These are phyloP conservation scores for Fusarium tricinctum DNA, from an alignment of 2,329 filamentous ascomycete genomes.

Conservation along the genomic window DNA sequence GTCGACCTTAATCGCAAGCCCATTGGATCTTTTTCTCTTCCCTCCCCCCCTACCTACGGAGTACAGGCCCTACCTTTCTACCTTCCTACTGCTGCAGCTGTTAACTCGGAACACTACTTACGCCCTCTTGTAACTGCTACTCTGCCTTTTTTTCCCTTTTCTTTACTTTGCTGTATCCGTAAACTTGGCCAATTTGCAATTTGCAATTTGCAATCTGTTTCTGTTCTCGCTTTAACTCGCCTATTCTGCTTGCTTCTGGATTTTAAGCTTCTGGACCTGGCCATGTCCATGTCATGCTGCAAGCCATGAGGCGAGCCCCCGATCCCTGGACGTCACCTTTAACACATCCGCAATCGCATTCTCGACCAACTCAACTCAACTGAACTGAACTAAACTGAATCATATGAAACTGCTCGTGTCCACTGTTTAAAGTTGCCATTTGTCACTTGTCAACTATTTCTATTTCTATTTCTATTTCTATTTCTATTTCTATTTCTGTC, in stretches of 20 bases:
- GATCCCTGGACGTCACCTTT: constrained; percentile 36
- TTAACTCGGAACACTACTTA: neutral
- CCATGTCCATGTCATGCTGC: constrained; percentile 44
- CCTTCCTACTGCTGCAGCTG: no score
- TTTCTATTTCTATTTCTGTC: constrained; percentile 4
- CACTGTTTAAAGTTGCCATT: constrained; percentile 26
- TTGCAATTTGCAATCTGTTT: neutral
- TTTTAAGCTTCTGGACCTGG: constrained; percentile 34
- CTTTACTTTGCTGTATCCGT: constrained; percentile 1
- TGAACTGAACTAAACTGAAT: constrained; percentile 35
- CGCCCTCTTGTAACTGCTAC: constrained; percentile 1
- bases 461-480: constrained; percentile 7
- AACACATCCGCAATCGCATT: constrained; percentile 7
- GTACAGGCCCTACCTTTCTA: neutral
- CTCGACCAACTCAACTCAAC: constrained; percentile 7
- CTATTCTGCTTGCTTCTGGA: constrained; percentile 22
- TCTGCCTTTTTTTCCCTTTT: neutral
- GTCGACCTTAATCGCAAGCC: constrained; percentile 16
- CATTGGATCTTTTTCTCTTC: constrained; percentile 11
- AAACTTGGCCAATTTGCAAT: neutral
- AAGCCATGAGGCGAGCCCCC: constrained; percentile 44
- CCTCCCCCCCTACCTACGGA: constrained; percentile 14
- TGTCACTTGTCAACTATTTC: constrained; percentile 9
- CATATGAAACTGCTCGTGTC: constrained; percentile 47
- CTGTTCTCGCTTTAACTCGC: constrained; percentile 4